Percentiles rank a stretch among this genome's conserved stretches.
Conservation (phyloP, 495 filamentous ascomycete genomes). For the Penicillium angulare region DNA sequence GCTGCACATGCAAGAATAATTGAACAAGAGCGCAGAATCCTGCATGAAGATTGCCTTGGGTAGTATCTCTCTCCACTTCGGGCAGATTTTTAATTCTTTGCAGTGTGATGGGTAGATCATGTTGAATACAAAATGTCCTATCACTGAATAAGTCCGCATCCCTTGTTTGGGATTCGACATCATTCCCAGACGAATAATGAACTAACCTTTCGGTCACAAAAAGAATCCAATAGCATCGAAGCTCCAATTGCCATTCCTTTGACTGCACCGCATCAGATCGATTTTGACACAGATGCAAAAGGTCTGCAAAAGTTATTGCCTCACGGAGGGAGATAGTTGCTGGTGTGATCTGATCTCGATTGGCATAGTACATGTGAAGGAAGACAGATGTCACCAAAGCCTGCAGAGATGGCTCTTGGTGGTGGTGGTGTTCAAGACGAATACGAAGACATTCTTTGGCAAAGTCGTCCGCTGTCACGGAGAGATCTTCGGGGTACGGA, state of each 20-base stretch:
- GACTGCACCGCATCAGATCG: background rate
- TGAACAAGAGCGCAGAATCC: constrained; percentile 13
- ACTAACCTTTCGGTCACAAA: constrained; percentile 20
- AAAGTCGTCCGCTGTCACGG: constrained; percentile 14
- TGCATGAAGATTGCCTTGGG: constrained; percentile 3
- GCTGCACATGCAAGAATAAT: constrained; percentile 10
- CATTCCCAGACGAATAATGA: background rate
- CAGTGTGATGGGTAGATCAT: constrained; percentile 14
- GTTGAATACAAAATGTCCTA: constrained; percentile 22
- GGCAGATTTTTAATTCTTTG: constrained; percentile 14
- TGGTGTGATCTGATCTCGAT: constrained; percentile 13
- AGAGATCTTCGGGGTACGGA: background rate
- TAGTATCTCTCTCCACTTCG: constrained; percentile 2
- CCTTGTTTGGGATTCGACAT: background rate
- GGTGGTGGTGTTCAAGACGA: constrained; percentile 7
- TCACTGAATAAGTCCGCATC: background rate
- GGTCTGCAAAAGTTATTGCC: constrained; percentile 15
- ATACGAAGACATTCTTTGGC: constrained; percentile 13
- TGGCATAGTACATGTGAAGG: constrained; percentile 21
- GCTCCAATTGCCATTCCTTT: constrained; percentile 11
- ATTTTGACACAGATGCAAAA: constrained; percentile 12
- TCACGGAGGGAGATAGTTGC: constrained; percentile 18
- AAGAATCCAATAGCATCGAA: constrained; percentile 16
- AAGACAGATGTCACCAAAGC: constrained; percentile 13
- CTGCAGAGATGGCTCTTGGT: constrained; percentile 6